phyloP scores from a whole-genome alignment of 108 stramenopile genomes.

The Cylindrotheca closterium region DNA sequence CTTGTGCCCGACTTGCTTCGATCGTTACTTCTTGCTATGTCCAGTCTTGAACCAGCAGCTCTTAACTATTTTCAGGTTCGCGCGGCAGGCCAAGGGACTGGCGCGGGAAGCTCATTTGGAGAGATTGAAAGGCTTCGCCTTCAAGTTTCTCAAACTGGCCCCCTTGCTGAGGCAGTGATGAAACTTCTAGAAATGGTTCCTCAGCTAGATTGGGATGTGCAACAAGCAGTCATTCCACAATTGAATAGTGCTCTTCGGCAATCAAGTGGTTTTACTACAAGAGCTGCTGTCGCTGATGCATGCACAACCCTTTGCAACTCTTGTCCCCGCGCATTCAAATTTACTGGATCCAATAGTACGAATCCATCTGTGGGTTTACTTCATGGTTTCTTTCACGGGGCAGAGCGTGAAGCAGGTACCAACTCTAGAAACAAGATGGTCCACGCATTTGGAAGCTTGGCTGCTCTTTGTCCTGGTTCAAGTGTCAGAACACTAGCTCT shows the following conservation, averaged over 20 bases:
- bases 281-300: slow-evolving; percentile 78
- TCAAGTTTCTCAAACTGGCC: slow-evolving; percentile 66
- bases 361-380: slow-evolving; percentile 77
- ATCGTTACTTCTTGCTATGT: slow-evolving; percentile 77
- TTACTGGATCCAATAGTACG: slow-evolving; percentile 46
- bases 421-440: slow-evolving; percentile 62
- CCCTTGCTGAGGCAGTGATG: slow-evolving; percentile 66
- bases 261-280: slow-evolving; percentile 76
- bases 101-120: slow-evolving; percentile 50
- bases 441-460: slow-evolving; percentile 62
- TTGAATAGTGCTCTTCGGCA: slow-evolving; percentile 45
- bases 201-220: slow-evolving; percentile 37
- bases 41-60: slow-evolving; percentile 79
- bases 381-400: slow-evolving; percentile 77
- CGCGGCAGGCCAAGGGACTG: slow-evolving; percentile 52
- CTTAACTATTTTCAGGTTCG: slow-evolving; percentile 80
- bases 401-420: slow-evolving; percentile 69
- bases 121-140: slow-evolving; percentile 65
- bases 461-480: slow-evolving; percentile 67
- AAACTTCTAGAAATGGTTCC: slow-evolving; percentile 79
- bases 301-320: slow-evolving; percentile 60
- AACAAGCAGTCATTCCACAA: slow-evolving; percentile 63
- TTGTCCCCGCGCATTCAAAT: slow-evolving; percentile 68
- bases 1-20: slow-evolving; percentile 74
- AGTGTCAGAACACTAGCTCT: slow-evolving; percentile 70